These are phyloP conservation scores for Lumnitzera littorea DNA, from an alignment of 345 rosid genomes.

Conservation along the genomic window DNA sequence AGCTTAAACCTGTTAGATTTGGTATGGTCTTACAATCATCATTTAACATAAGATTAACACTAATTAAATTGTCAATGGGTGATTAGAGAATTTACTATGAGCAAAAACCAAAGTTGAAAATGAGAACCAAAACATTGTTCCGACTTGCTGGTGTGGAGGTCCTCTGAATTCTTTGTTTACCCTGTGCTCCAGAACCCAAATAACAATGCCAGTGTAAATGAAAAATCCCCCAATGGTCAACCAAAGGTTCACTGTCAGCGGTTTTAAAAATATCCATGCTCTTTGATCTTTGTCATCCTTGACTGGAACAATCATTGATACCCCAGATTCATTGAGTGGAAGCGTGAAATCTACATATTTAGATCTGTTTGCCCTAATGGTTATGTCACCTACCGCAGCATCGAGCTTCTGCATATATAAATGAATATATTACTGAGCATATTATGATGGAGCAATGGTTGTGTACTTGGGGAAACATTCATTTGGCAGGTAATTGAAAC, in stretches of 20 bases:
- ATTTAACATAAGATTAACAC: too few species aligned
- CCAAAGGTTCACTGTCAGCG: constrained; percentile 36
- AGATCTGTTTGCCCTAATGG: constrained; percentile 15
- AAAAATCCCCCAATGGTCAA: constrained; percentile 11
- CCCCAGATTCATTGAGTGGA: constrained; percentile 28
- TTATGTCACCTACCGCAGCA: constrained; percentile 22
- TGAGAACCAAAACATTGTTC: constrained; percentile 27
- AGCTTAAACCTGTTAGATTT: too few species aligned
- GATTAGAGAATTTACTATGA: constrained; percentile 18
- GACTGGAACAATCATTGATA: constrained; percentile 26
- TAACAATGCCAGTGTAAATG: constrained; percentile 20
- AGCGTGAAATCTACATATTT: constrained; percentile 28
- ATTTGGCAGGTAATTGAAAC: too few species aligned
- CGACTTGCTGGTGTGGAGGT: constrained; percentile 9
- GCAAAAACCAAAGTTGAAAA: constrained; percentile 29
- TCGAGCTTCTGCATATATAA: constrained; percentile 5
- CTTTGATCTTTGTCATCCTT: neutral
- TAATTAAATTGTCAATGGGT: neutral
- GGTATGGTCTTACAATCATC: too few species aligned
- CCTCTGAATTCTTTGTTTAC: constrained; percentile 22
- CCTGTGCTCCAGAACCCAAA: constrained; percentile 29
- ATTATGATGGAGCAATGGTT: too few species aligned
- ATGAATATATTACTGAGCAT: too few species aligned
- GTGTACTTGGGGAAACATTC: too few species aligned
- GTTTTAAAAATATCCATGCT: constrained; percentile 38